phyloP scores from a whole-genome alignment of 1,139 yeast species.

The Spencermartinsiella ligniputridi region DNA sequence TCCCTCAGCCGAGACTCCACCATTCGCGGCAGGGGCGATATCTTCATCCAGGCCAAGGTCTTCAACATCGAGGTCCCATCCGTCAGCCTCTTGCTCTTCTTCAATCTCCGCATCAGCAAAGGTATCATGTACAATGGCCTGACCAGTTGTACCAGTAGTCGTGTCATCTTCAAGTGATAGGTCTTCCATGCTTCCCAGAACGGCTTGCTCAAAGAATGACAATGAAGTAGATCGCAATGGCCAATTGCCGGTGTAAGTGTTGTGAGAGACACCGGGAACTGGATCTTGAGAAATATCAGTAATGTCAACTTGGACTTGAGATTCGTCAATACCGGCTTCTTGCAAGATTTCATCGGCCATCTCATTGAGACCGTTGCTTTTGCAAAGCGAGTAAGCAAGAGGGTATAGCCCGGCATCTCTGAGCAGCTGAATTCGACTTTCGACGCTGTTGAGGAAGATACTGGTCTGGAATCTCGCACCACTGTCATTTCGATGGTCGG shows the following conservation, averaged over 20 bases:
- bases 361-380: constrained; percentile 74
- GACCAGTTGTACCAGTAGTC: constrained; percentile 19
- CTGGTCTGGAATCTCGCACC: constrained; percentile 81
- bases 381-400: constrained; percentile 90
- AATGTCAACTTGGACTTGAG: constrained; percentile 55
- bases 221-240: constrained; percentile 70
- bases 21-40: constrained; percentile 42
- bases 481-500: constrained; percentile 81
- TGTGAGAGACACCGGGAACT: constrained; percentile 45
- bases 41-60: constrained; percentile 65
- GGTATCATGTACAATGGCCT: constrained; percentile 8
- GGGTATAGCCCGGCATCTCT: constrained; percentile 79
- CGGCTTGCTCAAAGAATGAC: constrained; percentile 82
- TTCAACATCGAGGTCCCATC: constrained; percentile 39
- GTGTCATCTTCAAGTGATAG: constrained; percentile 46
- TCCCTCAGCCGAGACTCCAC: constrained; percentile 39
- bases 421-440: constrained; percentile 70
- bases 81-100: constrained; percentile 32
- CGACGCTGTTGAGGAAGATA: constrained; percentile 68
- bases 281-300: constrained; percentile 35
- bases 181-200: constrained; percentile 72
- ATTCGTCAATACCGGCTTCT: constrained; percentile 56
- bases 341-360: constrained; percentile 67
- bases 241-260: constrained; percentile 60
- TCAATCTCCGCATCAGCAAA: constrained; percentile 18